Percentiles rank a stretch among this genome's conserved stretches.
phyloP scores from a whole-genome alignment of 768 basidiomycete genomes.

The Albatrellus ellisii region DNA sequence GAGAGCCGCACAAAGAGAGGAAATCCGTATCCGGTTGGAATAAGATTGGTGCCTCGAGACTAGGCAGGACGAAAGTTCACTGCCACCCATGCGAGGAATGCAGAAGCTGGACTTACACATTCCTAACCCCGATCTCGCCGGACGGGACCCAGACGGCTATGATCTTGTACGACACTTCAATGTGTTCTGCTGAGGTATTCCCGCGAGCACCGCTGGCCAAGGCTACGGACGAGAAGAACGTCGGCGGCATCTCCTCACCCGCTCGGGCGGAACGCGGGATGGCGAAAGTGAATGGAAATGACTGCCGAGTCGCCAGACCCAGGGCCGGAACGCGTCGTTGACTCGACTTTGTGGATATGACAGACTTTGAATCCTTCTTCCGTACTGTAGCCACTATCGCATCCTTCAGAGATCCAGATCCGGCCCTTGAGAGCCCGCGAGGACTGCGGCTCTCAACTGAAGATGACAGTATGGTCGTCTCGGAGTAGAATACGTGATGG shows the following conservation, averaged over 20 bases:
- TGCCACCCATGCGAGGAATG: not conserved
- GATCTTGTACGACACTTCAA: slow-evolving; percentile 41
- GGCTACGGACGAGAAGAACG: slow-evolving; percentile 31
- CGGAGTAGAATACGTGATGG: slow-evolving; percentile 19
- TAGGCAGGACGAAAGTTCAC: slow-evolving; percentile 18
- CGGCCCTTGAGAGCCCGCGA: not conserved
- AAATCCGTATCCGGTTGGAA: slow-evolving; percentile 48
- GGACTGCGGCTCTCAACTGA: not conserved
- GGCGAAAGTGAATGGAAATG: slow-evolving; percentile 39
- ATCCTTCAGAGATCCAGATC: not conserved
- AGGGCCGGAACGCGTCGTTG: not conserved
- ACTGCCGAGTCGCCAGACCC: slow-evolving; percentile 6
- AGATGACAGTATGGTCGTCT: slow-evolving; percentile 1
- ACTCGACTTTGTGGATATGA: not conserved
- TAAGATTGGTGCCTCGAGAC: slow-evolving; percentile 53
- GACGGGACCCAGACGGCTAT: slow-evolving; percentile 44
- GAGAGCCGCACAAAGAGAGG: slow-evolving; percentile 37
- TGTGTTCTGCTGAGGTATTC: slow-evolving; percentile 20
- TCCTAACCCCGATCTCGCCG: slow-evolving; percentile 28
- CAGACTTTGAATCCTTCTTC: not conserved
- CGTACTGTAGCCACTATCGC: not conserved
- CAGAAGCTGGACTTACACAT: slow-evolving; percentile 28
- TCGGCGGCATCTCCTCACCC: slow-evolving; percentile 51
- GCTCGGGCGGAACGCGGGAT: slow-evolving; percentile 34
- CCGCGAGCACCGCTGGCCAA: slow-evolving; percentile 17